These are phyloP conservation scores for Cladosporium cucumerinum DNA, from an alignment of 2,329 filamentous ascomycete species.

Conservation along the genomic window DNA sequence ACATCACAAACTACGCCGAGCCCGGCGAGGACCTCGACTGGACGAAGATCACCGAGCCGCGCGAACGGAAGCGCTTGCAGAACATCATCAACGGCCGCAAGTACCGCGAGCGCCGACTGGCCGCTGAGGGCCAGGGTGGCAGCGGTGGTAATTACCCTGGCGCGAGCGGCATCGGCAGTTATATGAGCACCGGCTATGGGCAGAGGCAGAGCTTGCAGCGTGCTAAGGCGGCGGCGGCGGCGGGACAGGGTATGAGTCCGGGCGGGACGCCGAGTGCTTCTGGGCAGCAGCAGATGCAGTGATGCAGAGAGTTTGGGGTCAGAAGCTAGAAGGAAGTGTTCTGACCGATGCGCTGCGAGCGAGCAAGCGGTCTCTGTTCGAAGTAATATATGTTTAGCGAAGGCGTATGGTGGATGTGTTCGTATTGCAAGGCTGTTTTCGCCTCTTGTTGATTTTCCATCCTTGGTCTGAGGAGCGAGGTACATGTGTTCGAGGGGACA, in stretches of 20 bases:
- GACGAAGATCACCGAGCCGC: constrained; percentile 38
- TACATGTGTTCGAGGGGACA: background rate
- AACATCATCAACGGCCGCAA: constrained; percentile 42
- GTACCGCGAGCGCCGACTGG: constrained; percentile 37
- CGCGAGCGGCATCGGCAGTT: constrained; percentile 31
- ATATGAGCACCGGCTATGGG: constrained; percentile 29
- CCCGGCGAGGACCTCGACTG: constrained; percentile 40
- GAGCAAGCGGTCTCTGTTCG: background rate
- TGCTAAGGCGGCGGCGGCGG: constrained; percentile 1
- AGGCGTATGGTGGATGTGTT: constrained; percentile 3
- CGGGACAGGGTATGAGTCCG: background rate
- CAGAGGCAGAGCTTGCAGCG: constrained; percentile 16
- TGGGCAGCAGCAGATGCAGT: background rate
- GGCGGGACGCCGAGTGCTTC: background rate
- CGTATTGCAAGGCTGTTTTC: background rate
- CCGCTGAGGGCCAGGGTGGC: constrained; percentile 34
- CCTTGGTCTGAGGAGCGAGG: background rate
- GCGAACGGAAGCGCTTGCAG: constrained; percentile 38
- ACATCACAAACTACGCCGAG: constrained; percentile 38
- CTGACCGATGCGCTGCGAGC: background rate
- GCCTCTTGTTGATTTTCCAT: background rate
- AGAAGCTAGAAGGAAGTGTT: background rate
- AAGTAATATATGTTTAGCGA: constrained; percentile 7
- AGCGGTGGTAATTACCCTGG: constrained; percentile 36
- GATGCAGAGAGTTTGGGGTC: background rate